Percentiles rank a stretch among this genome's conserved stretches.
Evolutionary conservation across 768 basidiomycete species (phyloP).

Genomic region (Amanita thiersii): DNA sequence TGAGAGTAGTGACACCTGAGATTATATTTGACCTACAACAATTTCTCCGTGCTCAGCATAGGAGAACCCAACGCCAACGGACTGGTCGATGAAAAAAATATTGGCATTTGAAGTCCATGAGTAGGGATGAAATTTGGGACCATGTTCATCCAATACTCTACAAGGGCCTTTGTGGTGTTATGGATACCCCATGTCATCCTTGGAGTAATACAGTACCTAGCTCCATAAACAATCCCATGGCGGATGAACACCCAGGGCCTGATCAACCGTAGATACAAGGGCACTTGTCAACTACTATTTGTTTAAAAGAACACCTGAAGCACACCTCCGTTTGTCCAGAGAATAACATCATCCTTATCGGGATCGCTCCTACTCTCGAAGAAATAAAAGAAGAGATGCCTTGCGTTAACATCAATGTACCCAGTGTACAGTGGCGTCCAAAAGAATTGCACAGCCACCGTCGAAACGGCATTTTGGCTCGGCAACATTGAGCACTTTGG

Average conservation of each 20-base stretch:
- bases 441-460: too few species aligned
- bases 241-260: constrained; percentile 35
- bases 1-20: background rate
- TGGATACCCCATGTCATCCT: background rate
- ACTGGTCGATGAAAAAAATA: constrained; percentile 57
- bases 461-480: too few species aligned
- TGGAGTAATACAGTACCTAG: constrained; percentile 37
- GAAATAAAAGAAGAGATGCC: constrained; percentile 70
- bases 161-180: too few species aligned
- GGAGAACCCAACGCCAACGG: constrained; percentile 53
- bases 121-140: constrained; percentile 45
- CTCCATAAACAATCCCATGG: constrained; percentile 68
- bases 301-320: background rate
- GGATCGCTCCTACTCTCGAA: constrained; percentile 64
- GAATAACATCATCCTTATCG: constrained; percentile 51
- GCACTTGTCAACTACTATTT: background rate
- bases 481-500: too few species aligned
- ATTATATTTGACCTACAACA: constrained; percentile 32
- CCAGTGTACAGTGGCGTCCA: too few species aligned
- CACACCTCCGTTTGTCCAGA: constrained; percentile 33
- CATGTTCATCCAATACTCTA: constrained; percentile 42
- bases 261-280: too few species aligned
- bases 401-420: constrained; percentile 56
- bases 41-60: constrained; percentile 57
- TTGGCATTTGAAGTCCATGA: constrained; percentile 66